Evolutionary conservation across 768 basidiomycete genomes (phyloP).

Genomic region (Termitomyces sp.): DNA sequence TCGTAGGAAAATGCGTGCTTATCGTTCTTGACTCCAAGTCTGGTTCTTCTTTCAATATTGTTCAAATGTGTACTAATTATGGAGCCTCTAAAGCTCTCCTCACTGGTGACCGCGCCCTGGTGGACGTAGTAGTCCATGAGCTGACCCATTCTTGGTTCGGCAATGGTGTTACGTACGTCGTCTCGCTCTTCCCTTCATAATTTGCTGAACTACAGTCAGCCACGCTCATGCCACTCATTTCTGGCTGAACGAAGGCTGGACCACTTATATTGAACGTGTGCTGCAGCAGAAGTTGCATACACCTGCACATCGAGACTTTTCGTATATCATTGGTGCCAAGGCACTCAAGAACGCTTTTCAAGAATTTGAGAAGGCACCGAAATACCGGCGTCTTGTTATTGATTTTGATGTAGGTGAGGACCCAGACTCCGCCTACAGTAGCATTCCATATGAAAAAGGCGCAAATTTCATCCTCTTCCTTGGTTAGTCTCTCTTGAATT

Average conservation of each 20-base stretch:
- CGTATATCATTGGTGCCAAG: constrained; percentile 72
- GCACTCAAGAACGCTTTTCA: constrained; percentile 66
- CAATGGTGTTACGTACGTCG: constrained; percentile 70
- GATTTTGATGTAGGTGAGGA: constrained; percentile 69
- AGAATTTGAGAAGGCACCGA: constrained; percentile 51
- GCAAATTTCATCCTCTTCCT: constrained; percentile 83
- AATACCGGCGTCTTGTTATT: constrained; percentile 78
- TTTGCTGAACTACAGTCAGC: constrained; percentile 21
- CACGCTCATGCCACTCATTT: constrained; percentile 75
- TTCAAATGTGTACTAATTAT: background rate
- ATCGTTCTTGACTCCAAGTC: constrained; percentile 85
- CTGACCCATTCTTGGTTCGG: constrained; percentile 88
- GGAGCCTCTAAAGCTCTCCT: constrained; percentile 50
- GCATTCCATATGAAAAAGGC: constrained; percentile 86
- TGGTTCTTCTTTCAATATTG: constrained; percentile 11
- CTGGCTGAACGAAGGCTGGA: constrained; percentile 93
- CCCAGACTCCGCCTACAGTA: constrained; percentile 70
- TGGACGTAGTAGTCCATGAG: constrained; percentile 89
- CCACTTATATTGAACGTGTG: constrained; percentile 87
- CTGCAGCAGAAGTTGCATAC: constrained; percentile 65
- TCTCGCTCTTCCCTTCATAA: background rate
- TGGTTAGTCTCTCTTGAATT: constrained; percentile 35
- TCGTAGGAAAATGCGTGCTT: constrained; percentile 82
- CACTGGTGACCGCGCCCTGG: constrained; percentile 79
- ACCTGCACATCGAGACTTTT: constrained; percentile 73